Evolutionary conservation across 108 stramenopile species (phyloP).

Genomic region (Nitzschia inconspicua): DNA sequence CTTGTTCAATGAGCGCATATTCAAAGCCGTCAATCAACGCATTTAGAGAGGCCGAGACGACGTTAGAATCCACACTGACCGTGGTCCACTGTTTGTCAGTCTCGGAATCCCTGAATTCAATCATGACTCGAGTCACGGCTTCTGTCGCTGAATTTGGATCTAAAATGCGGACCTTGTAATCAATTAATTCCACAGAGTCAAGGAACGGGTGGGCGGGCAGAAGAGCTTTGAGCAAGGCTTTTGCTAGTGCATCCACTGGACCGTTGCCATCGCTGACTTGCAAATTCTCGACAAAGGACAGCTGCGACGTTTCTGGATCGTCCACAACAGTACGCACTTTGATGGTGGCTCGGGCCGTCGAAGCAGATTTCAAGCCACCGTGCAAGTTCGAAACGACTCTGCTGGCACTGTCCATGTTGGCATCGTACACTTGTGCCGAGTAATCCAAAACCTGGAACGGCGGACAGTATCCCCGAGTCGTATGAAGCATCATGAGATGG

Average conservation of each 20-base stretch:
- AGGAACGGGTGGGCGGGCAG: slow-evolving; percentile 75
- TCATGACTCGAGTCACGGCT: slow-evolving; percentile 91
- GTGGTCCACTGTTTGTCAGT: slow-evolving; percentile 78
- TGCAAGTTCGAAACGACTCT: slow-evolving; percentile 48
- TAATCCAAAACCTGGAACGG: slow-evolving; percentile 90
- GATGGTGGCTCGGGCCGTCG: slow-evolving; percentile 83
- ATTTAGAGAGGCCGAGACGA: slow-evolving; percentile 89
- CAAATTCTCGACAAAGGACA: slow-evolving; percentile 52
- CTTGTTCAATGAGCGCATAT: slow-evolving; percentile 82
- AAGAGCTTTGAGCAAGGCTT: slow-evolving; percentile 75
- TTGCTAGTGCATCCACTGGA: slow-evolving; percentile 89
- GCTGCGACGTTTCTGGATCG: slow-evolving; percentile 11
- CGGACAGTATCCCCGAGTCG: slow-evolving; percentile 78
- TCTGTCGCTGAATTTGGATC: slow-evolving; percentile 83
- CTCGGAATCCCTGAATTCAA: slow-evolving; percentile 60
- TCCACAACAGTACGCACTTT: slow-evolving; percentile 69
- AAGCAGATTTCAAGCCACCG: background rate
- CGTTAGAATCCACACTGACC: slow-evolving; percentile 91
- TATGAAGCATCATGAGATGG: slow-evolving; percentile 91
- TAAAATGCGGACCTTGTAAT: slow-evolving; percentile 95
- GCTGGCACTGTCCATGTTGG: slow-evolving; percentile 75
- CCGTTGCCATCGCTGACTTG: slow-evolving; percentile 91
- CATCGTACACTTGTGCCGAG: slow-evolving; percentile 79
- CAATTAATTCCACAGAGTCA: slow-evolving; percentile 66
- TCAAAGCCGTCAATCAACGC: slow-evolving; percentile 94